Evolutionary conservation across 768 basidiomycete genomes (phyloP).

Genomic region (Psilocybe sp.): DNA sequence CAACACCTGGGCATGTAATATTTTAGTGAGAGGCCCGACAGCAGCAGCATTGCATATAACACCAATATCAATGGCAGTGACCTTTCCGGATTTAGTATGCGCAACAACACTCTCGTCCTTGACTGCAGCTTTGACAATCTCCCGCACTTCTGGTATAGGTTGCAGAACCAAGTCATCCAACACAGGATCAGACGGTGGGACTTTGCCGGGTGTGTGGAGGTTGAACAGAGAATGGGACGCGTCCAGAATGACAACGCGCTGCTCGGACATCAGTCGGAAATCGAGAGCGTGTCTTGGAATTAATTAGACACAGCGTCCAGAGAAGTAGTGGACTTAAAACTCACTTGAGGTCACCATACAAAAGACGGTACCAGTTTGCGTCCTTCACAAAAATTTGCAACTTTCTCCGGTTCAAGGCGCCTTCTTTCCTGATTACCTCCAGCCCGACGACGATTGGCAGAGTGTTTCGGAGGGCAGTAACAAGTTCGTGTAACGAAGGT

Average conservation of each 20-base stretch:
- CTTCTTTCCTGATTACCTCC: constrained; percentile 46
- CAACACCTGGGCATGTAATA: constrained; percentile 48
- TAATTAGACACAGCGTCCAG: neutral
- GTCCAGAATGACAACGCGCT: constrained; percentile 72
- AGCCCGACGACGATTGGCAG: constrained; percentile 75
- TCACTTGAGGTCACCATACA: constrained; percentile 68
- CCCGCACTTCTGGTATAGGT: constrained; percentile 58
- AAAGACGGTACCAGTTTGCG: constrained; percentile 77
- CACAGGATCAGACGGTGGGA: constrained; percentile 5
- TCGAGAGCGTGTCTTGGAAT: constrained; percentile 69
- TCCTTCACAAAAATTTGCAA: constrained; percentile 77
- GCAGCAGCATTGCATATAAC: constrained; percentile 53
- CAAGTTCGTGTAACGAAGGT: constrained; percentile 62
- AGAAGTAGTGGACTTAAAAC: constrained; percentile 8
- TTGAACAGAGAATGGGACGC: constrained; percentile 60
- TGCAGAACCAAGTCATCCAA: constrained; percentile 38
- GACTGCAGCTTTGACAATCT: constrained; percentile 50
- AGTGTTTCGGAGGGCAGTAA: constrained; percentile 70
- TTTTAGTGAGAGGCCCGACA: constrained; percentile 45
- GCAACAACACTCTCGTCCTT: constrained; percentile 32
- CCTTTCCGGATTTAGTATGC: constrained; percentile 30
- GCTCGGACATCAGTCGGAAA: constrained; percentile 67
- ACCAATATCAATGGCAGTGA: constrained; percentile 60
- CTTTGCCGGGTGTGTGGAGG: constrained; percentile 11
- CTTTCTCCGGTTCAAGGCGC: constrained; percentile 27